Evolutionary conservation across 148 eudicot genomes (phyloP), one percentile per base, ranked within the genome.

Genomic region (Amaranthus cruentus): DNA sequence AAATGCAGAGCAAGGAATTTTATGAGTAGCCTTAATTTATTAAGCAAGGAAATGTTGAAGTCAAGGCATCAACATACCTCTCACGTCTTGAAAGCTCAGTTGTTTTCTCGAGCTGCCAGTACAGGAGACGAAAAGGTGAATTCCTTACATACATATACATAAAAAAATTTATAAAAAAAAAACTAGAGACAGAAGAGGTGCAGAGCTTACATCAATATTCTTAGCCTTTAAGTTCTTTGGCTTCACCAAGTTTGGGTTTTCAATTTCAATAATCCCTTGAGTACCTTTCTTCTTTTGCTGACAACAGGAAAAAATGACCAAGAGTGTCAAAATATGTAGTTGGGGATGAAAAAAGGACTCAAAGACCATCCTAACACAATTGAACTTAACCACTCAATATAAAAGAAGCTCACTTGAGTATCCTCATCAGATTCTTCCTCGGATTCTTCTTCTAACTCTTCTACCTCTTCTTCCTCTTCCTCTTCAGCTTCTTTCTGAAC

Each of bases 51-150:
- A 55, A n/a, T 21, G 55, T 5, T 15, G 71, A n/a, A 61, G 42
- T 51, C 50, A 21, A 73, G 81, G 47, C 57, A 57, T 63, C 54
- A 13, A 82, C 89, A 70, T 75, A 91, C 98, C 98, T 89, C 83
- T 94, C 97, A 79, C 98, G 97, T 70, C 98, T 83, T 73, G 98
- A 88, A 74, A 93, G 97, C 77, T 91, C 98, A 56, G 89, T 78
- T 9, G 94, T 83, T 85, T 89, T 93, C 74, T 93, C 98, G 49
- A 88, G 58, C 98, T 94, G 96, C 69, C 49, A 75, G 38, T 64
- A 67, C 47, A 12, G 47, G 8, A 79, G 44, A 66, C 77, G 50
- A 59, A 70, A 57, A 48, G 42, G 44, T 80, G 21, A 68, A 55
- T 49, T 48, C 9, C 15, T 60, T 7, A 5, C 15, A 57, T 56